Percentiles rank a stretch among this genome's conserved stretches.
These are phyloP conservation scores for Meyerozyma athensensis DNA, from an alignment of 1,139 yeast genomes.

Conservation along the genomic window DNA sequence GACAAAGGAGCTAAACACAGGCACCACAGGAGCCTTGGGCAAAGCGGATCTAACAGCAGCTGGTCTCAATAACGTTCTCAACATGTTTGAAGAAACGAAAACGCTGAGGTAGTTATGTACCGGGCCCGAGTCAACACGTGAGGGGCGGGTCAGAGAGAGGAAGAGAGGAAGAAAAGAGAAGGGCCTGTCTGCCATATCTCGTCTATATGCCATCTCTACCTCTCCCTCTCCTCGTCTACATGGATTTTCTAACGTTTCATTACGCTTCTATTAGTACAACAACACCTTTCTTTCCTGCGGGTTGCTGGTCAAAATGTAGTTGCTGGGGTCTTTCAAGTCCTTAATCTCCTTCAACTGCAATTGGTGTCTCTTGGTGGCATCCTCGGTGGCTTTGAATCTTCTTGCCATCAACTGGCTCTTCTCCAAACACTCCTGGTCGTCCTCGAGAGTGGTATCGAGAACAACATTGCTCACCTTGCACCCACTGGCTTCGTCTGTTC, in stretches of 20 bases:
- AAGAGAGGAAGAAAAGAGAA: neutral
- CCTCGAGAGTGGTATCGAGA: neutral
- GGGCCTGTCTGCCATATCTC: neutral
- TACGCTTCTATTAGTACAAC: neutral
- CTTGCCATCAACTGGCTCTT: neutral
- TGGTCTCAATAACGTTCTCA: constrained; percentile 9
- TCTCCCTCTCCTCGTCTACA: too few relatives aligned
- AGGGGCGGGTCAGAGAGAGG: neutral
- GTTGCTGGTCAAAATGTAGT: constrained; percentile 1
- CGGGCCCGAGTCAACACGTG: neutral
- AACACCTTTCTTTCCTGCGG: constrained; percentile 1
- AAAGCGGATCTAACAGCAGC: constrained; percentile 4
- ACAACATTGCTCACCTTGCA: constrained; percentile 1
- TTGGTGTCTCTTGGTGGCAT: neutral
- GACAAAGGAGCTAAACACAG: constrained; percentile 13
- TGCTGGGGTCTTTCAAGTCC: neutral
- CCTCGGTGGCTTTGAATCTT: neutral
- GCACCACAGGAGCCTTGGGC: constrained; percentile 5
- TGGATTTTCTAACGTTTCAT: too few relatives aligned
- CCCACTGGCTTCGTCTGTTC: neutral
- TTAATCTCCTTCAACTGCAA: neutral
- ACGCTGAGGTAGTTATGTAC: neutral
- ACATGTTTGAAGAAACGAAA: constrained; percentile 4
- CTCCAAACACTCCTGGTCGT: constrained; percentile 2
- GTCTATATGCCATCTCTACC: too few relatives aligned